Evolutionary conservation across 192 early-diverging fungal genomes (phyloP), one percentile per base, ranked within the genome.

Genomic region (Entomortierella parvispora): DNA sequence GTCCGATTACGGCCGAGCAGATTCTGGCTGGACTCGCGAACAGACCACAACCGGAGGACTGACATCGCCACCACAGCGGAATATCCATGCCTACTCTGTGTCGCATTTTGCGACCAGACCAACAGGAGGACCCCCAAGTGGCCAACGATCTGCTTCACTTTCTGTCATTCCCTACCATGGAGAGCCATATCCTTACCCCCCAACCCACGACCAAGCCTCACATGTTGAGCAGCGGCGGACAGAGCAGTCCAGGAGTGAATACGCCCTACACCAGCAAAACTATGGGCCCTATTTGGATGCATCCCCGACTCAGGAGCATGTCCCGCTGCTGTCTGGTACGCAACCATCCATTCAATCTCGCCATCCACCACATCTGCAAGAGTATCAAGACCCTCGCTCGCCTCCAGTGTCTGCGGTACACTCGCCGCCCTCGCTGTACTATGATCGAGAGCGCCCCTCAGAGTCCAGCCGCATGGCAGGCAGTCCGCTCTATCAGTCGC

Each of bases 201-300:
- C 65, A 14, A 58, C 67, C 28, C 65, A 77, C 22, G 43, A 28
- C 2, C 58, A 68, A 8, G 28, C 55, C n/a, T 29, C 47, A 25
- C 45, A 48, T n/a, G 25, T 57, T 25, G 44, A 31, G 22, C 22
- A 20, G 14, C 20, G 22, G 7, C 62, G 60, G 33, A 58, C 45
- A 6, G 65, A 63, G 2, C 53, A 63, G 2, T 65, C 74, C 9
- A 77, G 63, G 31, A 77, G 65, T 31, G 74, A 77, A 22, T 77
- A 42, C 42, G 74, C 65, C 6, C 59, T 77, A 7, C 74, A 77
- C n/a, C 74, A 77, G 10, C 74, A 77, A 11, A 77, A 77, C 48
- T 77, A 77, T 49, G 74, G 74, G 18, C 65, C 74, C 3, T 77
- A 77, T 29, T 22, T 77, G 47, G 74, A 77, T 42, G 44, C 51